Evolutionary conservation across 2,329 filamentous ascomycete species (phyloP), one percentile per base, ranked within the genome.

Genomic region (Xylariaceae sp.): DNA sequence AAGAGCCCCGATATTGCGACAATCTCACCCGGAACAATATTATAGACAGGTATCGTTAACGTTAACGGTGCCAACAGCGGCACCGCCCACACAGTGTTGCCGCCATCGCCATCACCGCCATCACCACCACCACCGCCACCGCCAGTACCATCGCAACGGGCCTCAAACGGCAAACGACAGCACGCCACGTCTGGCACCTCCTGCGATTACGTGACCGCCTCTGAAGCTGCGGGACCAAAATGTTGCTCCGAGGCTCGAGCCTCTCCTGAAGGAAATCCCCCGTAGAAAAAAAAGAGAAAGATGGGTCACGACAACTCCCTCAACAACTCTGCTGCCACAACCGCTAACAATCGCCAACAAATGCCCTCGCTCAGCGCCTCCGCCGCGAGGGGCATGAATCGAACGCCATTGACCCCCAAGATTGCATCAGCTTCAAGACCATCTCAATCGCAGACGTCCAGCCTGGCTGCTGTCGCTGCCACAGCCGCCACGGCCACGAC

Each of bases 281-380:
- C 18, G 21, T 29, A 43, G 41, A 26, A 34, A 60, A 34, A 60
- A 26, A 26, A 26, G 26, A 8, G 58, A 63, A 69, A 60, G 55
- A 74, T 74, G 72, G 68, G 70, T 53, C 63, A 66, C 59, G 70
- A 74, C 37, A 71, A 79, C 76, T 72, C 76, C 74, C 49, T 53
- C 59, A 74, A 72, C 45, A 43, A 32, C 71, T 74, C 74, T 70
- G 72, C 71, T 70, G 72, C 71, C 65, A 71, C n/a, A n/a, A n/a
- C 69, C 68, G 75, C 74, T 66, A 73, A 76, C 65, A 76, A 73
- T 60, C 78, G 77, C 62, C 81, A 85, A 39, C 78, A 87, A 66
- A 85, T 85, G 74, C 87, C 89, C 49, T 80, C 84, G 55, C 81
- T 91, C 64, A 80, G 78, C 69, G 79, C 85, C 59, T 75, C 83